Base-by-base conservation (phyloP, 305 asterid genomes). In the Galium porrigens region DNA sequence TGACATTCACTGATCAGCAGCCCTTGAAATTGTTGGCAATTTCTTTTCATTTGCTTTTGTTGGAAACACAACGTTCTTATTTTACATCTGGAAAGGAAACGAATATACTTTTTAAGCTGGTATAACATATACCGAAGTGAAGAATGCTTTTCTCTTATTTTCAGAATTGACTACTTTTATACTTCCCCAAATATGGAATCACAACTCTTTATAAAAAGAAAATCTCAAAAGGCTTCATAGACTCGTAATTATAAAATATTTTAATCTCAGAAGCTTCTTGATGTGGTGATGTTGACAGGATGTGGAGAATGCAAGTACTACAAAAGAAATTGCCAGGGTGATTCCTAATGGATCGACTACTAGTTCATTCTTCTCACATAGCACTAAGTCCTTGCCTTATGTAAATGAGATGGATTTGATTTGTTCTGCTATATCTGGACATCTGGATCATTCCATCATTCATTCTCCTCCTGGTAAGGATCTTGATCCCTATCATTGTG, bases 331-430 rank as follows among this genome's bases (percentile, higher is more conserved):
- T 65, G 88, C 84, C 48, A 73, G 76, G 68, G 94, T 92, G 65
- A 72, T 84, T 68, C 95, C 95, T 55, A 71, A 79, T 71, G 89
- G 83, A 68, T 70, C 62, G 22, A 68, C 77, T 37, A 69, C 72
- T 72, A 66, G 63, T 70, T 68, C 70, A 0, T 73, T 59, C 65
- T 67, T 74, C 74, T 64, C 77, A 56, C 75, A 72, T 58, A 77
- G 69, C 39, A 77, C 67, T 66, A 80, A 68, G 75, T 73, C 79
- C 65, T 70, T 83, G 72, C 83, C 84, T 29, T 80, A 62, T 72
- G 87, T 87, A 72, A 87, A 82, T 12, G 99, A 92, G 83, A 74
- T 75, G 73, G 87, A 87, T 71, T 69, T 92, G 63, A 68, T 92
- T 67, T 76, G 85, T 76, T 94, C 95, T n/a, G 82, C 85, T 67